Base-by-base conservation (phyloP, 371 early-diverging fungal species). In the Mucor piriformis region DNA sequence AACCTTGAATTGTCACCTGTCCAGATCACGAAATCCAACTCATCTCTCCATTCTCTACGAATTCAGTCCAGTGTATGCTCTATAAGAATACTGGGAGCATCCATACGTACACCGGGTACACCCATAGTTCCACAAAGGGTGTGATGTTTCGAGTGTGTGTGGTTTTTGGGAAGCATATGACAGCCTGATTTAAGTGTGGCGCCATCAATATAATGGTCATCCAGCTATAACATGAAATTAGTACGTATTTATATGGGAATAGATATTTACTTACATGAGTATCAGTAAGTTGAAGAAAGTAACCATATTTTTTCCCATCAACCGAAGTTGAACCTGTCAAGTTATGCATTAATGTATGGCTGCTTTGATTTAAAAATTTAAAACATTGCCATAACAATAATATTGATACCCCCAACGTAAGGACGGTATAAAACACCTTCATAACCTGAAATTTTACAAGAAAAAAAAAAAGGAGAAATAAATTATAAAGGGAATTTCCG, bases 1-100 rank as follows among this genome's bases (percentile, higher is more conserved):
- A 10, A 37, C 38, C 38, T 37, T 37, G 48, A 81, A 66, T 86
- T 89, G 61, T 91, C 91, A 23, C 92, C 92, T 5, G 92, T 92
- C 85, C 89, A 91, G n/a, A 89, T 67, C 3, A 92, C 86, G 77
- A 92, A 92, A 66, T 92, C 90, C 35, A 90, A 67, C 21, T 75
- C 63, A 25, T 76, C 71, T 50, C 67, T 70, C 79, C 85, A 73
- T 32, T 83, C 69, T n/a, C 62, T 54, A n/a, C 67, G 69, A 42
- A 92, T 65, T 81, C 89, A 87, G 10, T 85, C 77, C 48, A 88
- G 72, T 0, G 91, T 91, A 3, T 85, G 82, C 37, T 91, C 76
- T 20, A 86, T 64, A 24, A 92, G 76, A 3, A 70, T 61, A 10
- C 82, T 40, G 0, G 93, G 91, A 11, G 89, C 79, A 60, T 91